These are phyloP conservation scores for Mycena sanguinolenta DNA, from an alignment of 768 basidiomycete species.

Conservation along the genomic window DNA sequence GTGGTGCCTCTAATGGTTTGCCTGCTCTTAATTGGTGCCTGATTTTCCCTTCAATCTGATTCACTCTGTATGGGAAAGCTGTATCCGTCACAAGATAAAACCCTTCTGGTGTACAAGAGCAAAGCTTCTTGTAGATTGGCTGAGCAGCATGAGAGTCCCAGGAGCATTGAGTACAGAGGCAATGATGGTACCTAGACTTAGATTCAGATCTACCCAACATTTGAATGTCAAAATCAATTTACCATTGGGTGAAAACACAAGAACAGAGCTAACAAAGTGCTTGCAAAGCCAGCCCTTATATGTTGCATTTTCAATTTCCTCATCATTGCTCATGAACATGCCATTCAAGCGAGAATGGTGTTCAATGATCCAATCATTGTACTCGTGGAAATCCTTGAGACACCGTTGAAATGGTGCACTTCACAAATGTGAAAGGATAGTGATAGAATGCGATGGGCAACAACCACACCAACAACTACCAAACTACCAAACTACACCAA, in stretches of 20 bases:
- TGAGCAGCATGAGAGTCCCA: background rate
- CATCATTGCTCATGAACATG: background rate
- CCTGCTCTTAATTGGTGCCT: background rate
- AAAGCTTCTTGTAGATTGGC: no score
- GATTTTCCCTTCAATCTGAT: background rate
- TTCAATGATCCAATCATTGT: background rate
- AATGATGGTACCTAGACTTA: background rate
- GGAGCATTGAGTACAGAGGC: background rate
- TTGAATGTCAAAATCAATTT: background rate
- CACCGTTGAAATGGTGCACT: no score
- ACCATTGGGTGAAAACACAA: background rate
- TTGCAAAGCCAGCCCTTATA: no score
- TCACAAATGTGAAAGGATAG: no score
- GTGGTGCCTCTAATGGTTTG: no score
- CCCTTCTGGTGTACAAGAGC: background rate
- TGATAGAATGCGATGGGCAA: no score
- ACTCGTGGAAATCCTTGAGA: background rate
- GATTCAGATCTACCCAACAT: no score
- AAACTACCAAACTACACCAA: no score
- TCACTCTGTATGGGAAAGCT: background rate
- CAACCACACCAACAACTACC: no score
- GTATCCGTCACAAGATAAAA: background rate
- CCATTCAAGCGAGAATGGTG: background rate
- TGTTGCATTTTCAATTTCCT: no score
- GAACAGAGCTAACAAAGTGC: background rate